Conservation (phyloP, 176 grass and related monocot species). For the Miscanthus lutarioriparius region DNA sequence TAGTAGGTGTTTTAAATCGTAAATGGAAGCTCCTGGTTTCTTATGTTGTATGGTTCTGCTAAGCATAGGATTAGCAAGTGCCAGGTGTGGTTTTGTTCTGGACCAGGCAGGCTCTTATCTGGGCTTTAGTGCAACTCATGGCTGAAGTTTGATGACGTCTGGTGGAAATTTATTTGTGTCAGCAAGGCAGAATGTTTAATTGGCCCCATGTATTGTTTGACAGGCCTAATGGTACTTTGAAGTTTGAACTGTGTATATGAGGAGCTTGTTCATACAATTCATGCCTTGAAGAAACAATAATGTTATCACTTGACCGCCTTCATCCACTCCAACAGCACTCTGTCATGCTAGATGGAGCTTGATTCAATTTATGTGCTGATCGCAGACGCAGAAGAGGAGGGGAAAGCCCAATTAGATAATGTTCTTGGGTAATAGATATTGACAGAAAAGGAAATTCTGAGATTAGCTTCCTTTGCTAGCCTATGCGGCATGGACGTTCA, state of each 20-base stretch:
- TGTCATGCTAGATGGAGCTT: not conserved
- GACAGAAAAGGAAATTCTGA: not conserved
- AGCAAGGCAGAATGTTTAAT: not conserved
- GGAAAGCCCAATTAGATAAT: not conserved
- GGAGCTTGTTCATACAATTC: not conserved
- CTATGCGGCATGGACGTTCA: not conserved
- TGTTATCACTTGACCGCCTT: not conserved
- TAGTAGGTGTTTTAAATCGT: not conserved
- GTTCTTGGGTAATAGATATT: conserved; percentile 7
- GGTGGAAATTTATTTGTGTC: not conserved
- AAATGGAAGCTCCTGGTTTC: not conserved
- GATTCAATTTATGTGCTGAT: not conserved
- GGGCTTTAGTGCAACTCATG: conserved; percentile 18
- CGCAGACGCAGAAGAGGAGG: not conserved
- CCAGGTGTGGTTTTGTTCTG: conserved; percentile 15
- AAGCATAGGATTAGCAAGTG: not conserved
- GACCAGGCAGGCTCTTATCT: not conserved
- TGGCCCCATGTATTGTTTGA: not conserved
- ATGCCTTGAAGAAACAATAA: not conserved
- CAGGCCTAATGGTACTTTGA: not conserved
- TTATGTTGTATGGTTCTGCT: conserved; percentile 15
- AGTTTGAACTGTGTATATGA: not conserved
- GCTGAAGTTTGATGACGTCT: conserved; percentile 9
- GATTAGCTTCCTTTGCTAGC: not conserved
- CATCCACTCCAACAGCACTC: not conserved